phyloP scores from a whole-genome alignment of 345 rosid species.

The Excoecaria agallocha region DNA sequence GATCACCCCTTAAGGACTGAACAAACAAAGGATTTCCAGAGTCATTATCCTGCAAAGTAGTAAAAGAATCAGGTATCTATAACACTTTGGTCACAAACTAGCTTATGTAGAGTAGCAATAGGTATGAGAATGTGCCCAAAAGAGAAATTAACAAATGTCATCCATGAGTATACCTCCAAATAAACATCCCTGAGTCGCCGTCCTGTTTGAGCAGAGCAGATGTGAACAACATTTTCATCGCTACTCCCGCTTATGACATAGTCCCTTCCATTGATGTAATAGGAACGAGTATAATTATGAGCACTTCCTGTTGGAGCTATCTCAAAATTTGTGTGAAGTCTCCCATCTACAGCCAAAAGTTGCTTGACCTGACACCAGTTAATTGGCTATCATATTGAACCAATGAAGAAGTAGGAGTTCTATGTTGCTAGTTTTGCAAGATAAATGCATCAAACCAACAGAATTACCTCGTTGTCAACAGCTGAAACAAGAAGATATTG shows the following conservation, averaged over 20 bases:
- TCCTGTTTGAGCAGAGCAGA: constrained; percentile 57
- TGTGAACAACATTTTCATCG: constrained; percentile 45
- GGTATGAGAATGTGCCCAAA: too few relatives aligned
- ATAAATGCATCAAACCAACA: neutral
- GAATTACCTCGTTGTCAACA: constrained; percentile 88
- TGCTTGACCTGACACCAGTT: constrained; percentile 33
- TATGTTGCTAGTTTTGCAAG: neutral
- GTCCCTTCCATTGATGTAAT: constrained; percentile 57
- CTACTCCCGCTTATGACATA: constrained; percentile 55
- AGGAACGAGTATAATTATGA: constrained; percentile 53
- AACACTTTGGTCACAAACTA: neutral
- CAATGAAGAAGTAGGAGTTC: neutral
- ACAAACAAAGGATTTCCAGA: constrained; percentile 42
- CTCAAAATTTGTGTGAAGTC: constrained; percentile 41
- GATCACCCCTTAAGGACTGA: constrained; percentile 60
- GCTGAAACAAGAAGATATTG: constrained; percentile 91
- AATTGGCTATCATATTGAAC: neutral
- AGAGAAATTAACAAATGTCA: neutral
- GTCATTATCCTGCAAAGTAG: constrained; percentile 29
- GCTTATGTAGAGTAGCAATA: constrained; percentile 9
- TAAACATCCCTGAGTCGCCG: constrained; percentile 50
- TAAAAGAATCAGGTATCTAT: constrained; percentile 7
- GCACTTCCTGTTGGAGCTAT: constrained; percentile 48
- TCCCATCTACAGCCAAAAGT: constrained; percentile 51
- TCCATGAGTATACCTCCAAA: constrained; percentile 38